These are phyloP conservation scores for Fonsecaea nubica DNA, from an alignment of 2,329 filamentous ascomycete genomes.

Conservation along the genomic window DNA sequence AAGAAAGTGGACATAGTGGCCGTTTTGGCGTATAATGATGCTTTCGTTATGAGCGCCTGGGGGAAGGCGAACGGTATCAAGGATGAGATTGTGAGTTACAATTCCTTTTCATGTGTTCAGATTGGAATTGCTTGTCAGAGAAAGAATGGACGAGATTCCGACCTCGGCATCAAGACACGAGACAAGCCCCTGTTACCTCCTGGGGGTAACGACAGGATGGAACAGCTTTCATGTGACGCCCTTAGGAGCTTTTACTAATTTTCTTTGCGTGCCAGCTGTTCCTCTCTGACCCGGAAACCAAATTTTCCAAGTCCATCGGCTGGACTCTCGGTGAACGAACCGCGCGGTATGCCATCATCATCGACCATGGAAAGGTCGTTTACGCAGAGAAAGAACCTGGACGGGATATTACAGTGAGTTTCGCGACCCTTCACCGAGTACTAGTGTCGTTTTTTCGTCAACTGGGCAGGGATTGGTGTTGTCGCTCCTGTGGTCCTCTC, in stretches of 20 bases:
- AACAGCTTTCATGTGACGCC: background rate
- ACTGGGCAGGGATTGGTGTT: background rate
- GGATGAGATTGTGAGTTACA: constrained; percentile 66
- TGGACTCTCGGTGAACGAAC: constrained; percentile 79
- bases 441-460: background rate
- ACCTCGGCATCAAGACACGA: background rate
- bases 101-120: background rate
- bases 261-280: constrained; percentile 64
- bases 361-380: constrained; percentile 82
- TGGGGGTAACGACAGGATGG: background rate
- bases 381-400: constrained; percentile 76
- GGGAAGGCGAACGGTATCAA: constrained; percentile 83
- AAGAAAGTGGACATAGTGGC: constrained; percentile 85
- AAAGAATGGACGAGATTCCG: no score
- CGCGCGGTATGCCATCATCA: constrained; percentile 77
- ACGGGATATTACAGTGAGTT: constrained; percentile 42
- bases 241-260: background rate
- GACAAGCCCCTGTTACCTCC: background rate
- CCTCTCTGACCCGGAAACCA: constrained; percentile 73
- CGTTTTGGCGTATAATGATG: constrained; percentile 83
- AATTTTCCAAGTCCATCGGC: constrained; percentile 78
- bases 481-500: background rate
- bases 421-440: constrained; percentile 1
- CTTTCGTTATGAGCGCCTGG: constrained; percentile 87
- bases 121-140: background rate